Base-by-base conservation (phyloP, 2,329 filamentous ascomycete species). In the Aspergillus sojae region DNA sequence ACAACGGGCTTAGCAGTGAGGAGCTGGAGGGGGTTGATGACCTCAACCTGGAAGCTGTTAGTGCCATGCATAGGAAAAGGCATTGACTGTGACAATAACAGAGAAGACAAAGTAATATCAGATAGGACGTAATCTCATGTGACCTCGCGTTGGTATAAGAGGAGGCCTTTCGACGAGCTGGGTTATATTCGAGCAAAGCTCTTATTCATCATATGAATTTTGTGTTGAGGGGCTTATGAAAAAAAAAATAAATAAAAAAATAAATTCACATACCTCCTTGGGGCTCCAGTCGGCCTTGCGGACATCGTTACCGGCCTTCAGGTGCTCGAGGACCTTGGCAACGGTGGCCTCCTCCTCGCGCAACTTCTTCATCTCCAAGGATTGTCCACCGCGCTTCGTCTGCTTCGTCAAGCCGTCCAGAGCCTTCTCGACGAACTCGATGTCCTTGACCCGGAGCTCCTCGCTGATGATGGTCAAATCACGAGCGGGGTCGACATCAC, bases 151-250 rank as follows among this genome's bases (percentile, higher is more conserved):
- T 81, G 32, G 52, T 83, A 82, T 80, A 82, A 65, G 79, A 82
- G 86, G 89, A 91, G 91, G 88, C 86, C 77, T 88, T 90, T 98
- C 94, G 90, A 97, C 91, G 95, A 99, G 95, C 95, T 99, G 95
- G 95, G 95, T 74, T 75, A 92, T 84, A 86, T 93, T 41, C 91
- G 91, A 94, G 93, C 92, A 84, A 86, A 89, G 92, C 93, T 95
- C 91, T 97, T 96, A 91, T 89, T 98, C 95, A 98, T 98, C 95
- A 97, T 90, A 74, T 78, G 83, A 88, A 73, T 64, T 14, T 14
- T 41, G 34, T 59, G 50, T 14, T 2, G 43, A 52, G 63, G 63
- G 48, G 61, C 61, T 21, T 65, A 2, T 71, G 64, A 65, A 68
- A 71, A 60, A 48, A 63, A 69, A 73, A 67, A 39, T 3, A 65